Conservation (phyloP, 768 basidiomycete genomes). For the Tremella mesenterica region DNA sequence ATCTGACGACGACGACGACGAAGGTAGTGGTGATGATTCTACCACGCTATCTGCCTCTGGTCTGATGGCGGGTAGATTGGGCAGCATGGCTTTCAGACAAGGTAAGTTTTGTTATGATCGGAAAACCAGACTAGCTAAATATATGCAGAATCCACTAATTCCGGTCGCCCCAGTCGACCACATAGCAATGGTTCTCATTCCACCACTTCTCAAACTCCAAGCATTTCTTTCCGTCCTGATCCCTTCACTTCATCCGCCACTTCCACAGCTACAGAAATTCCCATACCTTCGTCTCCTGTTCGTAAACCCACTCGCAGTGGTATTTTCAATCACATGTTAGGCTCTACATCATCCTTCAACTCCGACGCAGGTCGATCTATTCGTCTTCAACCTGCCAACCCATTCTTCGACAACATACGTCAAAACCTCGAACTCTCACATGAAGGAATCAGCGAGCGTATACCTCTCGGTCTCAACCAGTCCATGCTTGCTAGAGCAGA, state of each 20-base stretch:
- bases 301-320: not conserved
- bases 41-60: not conserved
- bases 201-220: not conserved
- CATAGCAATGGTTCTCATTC: slow-evolving; percentile 4
- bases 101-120: slow-evolving; percentile 8
- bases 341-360: not conserved
- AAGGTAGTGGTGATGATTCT: not conserved
- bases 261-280: not conserved
- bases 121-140: not conserved
- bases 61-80: slow-evolving; percentile 25
- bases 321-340: not conserved
- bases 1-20: not conserved
- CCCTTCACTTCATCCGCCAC: not conserved
- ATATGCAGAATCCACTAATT: slow-evolving; percentile 23
- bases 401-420: slow-evolving; percentile 85
- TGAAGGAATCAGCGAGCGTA: slow-evolving; percentile 60
- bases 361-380: slow-evolving; percentile 18
- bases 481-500: slow-evolving; percentile 51
- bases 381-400: slow-evolving; percentile 56
- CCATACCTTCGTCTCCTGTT: not conserved
- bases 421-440: slow-evolving; percentile 60
- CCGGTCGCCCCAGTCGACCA: slow-evolving; percentile 1
- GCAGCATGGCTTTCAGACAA: slow-evolving; percentile 46
- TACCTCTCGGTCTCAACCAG: slow-evolving; percentile 57
- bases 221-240: not conserved